Evolutionary conservation across 2,329 filamentous ascomycete species (phyloP).

Genomic region (Tolypocladium guangdongense): DNA sequence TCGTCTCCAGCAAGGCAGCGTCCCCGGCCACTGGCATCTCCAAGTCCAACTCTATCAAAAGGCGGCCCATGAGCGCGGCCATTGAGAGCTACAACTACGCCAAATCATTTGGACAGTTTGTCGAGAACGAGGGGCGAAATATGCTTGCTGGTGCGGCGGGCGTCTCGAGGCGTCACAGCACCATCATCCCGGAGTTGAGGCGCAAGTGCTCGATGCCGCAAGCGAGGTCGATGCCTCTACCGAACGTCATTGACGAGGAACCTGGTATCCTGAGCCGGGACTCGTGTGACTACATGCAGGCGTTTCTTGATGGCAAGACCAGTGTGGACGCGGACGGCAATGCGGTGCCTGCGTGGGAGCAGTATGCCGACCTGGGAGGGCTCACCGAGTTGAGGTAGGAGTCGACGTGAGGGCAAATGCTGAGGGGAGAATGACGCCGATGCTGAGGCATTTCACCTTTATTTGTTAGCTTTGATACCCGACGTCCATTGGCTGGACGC

Average conservation of each 20-base stretch:
- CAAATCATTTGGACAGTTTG: constrained; percentile 13
- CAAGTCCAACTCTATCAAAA: constrained; percentile 8
- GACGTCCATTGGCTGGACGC: constrained; percentile 3
- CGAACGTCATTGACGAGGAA: constrained; percentile 14
- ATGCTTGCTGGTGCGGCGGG: constrained; percentile 1
- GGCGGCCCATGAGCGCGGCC: constrained; percentile 17
- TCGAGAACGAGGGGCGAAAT: constrained; percentile 10
- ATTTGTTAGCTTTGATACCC: constrained; percentile 6
- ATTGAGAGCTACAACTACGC: constrained; percentile 16
- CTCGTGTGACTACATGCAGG: constrained; percentile 26
- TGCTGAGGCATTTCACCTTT: not conserved
- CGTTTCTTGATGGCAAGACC: constrained; percentile 18
- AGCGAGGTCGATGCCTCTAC: constrained; percentile 5
- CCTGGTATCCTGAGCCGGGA: constrained; percentile 15
- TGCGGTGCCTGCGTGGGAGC: constrained; percentile 30
- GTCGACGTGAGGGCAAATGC: not conserved
- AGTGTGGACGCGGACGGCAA: constrained; percentile 10
- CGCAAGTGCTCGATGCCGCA: constrained; percentile 10
- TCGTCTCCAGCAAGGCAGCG: constrained; percentile 11
- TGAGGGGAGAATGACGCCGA: not conserved
- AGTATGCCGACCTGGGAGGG: constrained; percentile 35
- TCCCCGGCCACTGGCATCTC: not conserved
- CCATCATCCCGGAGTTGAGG: constrained; percentile 12
- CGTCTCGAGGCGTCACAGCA: constrained; percentile 12
- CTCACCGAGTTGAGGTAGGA: constrained; percentile 25